phyloP scores from a whole-genome alignment of 169 alveolate species.

The Perkinsus marinus region DNA sequence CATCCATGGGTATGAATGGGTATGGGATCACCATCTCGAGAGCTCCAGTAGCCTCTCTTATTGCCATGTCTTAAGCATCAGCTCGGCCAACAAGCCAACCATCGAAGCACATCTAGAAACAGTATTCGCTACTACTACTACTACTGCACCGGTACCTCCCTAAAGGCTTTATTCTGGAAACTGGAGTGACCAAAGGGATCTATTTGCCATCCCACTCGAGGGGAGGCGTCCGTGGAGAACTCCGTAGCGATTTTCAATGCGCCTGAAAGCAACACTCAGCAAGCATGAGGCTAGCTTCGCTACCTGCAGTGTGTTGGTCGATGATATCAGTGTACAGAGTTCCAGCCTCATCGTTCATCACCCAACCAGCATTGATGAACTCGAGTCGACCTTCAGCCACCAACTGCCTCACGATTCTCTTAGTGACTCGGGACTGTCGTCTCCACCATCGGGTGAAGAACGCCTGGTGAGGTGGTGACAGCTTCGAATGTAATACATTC shows the following conservation, averaged over 20 bases:
- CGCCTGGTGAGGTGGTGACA: slow-evolving; percentile 10
- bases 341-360: slow-evolving; percentile 68
- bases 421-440: slow-evolving; percentile 18
- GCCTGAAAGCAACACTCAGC: not conserved
- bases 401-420: slow-evolving; percentile 24
- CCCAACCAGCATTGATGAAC: slow-evolving; percentile 71
- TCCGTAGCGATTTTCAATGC: slow-evolving; percentile 23
- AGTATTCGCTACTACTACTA: slow-evolving; percentile 20
- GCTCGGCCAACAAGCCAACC: slow-evolving; percentile 53
- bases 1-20: not conserved
- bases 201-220: slow-evolving; percentile 61
- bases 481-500: not conserved
- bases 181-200: slow-evolving; percentile 73
- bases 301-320: slow-evolving; percentile 23
- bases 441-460: slow-evolving; percentile 62
- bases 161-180: slow-evolving; percentile 5
- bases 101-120: slow-evolving; percentile 47
- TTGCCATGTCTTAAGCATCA: slow-evolving; percentile 40
- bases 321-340: slow-evolving; percentile 44
- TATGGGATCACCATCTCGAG: slow-evolving; percentile 47
- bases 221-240: slow-evolving; percentile 36
- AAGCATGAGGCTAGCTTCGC: not conserved
- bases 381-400: slow-evolving; percentile 44
- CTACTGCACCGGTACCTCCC: not conserved
- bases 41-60: slow-evolving; percentile 20